Evolutionary conservation across 2,329 filamentous ascomycete species (phyloP).

Genomic region (Penicillium aurantiogriseum): DNA sequence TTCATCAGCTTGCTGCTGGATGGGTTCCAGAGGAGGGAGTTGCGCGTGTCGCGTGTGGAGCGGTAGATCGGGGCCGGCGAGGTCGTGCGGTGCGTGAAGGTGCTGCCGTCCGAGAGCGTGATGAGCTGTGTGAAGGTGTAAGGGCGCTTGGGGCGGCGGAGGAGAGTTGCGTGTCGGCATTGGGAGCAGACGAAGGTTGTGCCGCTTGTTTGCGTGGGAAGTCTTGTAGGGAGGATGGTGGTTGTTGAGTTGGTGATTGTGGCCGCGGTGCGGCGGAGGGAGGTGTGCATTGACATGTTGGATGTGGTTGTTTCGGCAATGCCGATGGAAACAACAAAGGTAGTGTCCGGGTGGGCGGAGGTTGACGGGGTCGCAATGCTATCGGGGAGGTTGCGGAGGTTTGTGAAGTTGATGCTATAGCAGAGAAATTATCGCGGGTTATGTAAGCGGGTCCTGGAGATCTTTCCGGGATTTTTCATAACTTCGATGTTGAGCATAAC

Average conservation of each 20-base stretch:
- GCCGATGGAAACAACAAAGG: neutral
- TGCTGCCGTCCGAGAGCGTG: slow-evolving; percentile 85
- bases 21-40: slow-evolving; percentile 89
- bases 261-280: slow-evolving; percentile 38
- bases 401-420: slow-evolving; percentile 24
- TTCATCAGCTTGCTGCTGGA: slow-evolving; percentile 75
- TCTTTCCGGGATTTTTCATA: slow-evolving; percentile 14
- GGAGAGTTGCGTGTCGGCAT: slow-evolving; percentile 77
- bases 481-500: neutral
- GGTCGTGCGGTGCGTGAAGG: slow-evolving; percentile 59
- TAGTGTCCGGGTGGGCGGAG: neutral
- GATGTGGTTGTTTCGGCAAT: neutral
- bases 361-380: slow-evolving; percentile 6
- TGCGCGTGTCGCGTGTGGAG: slow-evolving; percentile 78
- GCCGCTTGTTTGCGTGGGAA: slow-evolving; percentile 28
- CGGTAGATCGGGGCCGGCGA: slow-evolving; percentile 57
- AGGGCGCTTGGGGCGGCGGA: slow-evolving; percentile 82
- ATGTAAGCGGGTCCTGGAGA: slow-evolving; percentile 32
- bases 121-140: slow-evolving; percentile 98
- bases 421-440: slow-evolving; percentile 35
- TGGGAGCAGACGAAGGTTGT: slow-evolving; percentile 55
- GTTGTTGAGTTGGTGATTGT: slow-evolving; percentile 30
- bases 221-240: slow-evolving; percentile 35
- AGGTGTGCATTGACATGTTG: slow-evolving; percentile 38
- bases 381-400: slow-evolving; percentile 14